Evolutionary conservation across 768 basidiomycete genomes (phyloP).

Genomic region (Suillus variegatus): DNA sequence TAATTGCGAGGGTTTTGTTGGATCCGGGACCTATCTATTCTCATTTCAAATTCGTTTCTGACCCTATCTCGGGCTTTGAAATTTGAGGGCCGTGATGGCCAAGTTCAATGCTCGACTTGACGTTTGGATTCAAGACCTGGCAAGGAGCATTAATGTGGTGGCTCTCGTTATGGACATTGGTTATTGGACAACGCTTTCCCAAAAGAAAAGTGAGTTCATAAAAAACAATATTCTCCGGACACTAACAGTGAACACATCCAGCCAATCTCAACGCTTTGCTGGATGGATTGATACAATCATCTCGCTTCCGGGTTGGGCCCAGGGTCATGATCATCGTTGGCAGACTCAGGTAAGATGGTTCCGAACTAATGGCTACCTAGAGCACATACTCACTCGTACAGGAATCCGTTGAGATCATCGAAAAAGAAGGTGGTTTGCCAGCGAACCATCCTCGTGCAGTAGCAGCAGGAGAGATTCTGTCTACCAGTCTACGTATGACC

Average conservation of each 20-base stretch:
- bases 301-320: slow-evolving; percentile 50
- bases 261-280: slow-evolving; percentile 46
- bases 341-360: slow-evolving; percentile 34
- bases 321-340: slow-evolving; percentile 34
- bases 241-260: neutral
- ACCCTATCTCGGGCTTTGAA: too few relatives aligned
- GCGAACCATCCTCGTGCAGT: slow-evolving; percentile 57
- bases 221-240: too few relatives aligned
- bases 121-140: slow-evolving; percentile 7
- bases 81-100: too few relatives aligned
- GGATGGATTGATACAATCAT: slow-evolving; percentile 62
- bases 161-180: slow-evolving; percentile 21
- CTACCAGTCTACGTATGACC: slow-evolving; percentile 58
- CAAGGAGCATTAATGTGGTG: too few relatives aligned
- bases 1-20: too few relatives aligned
- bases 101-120: too few relatives aligned
- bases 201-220: slow-evolving; percentile 24
- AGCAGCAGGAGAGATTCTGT: slow-evolving; percentile 59
- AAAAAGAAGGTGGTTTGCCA: slow-evolving; percentile 59
- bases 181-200: slow-evolving; percentile 33
- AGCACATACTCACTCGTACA: slow-evolving; percentile 20
- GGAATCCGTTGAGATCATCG: slow-evolving; percentile 69
- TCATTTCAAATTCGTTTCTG: too few relatives aligned
- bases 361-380: neutral
- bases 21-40: too few relatives aligned